Base-by-base conservation (phyloP, 2,329 filamentous ascomycete species). In the Orbilia javanica region DNA sequence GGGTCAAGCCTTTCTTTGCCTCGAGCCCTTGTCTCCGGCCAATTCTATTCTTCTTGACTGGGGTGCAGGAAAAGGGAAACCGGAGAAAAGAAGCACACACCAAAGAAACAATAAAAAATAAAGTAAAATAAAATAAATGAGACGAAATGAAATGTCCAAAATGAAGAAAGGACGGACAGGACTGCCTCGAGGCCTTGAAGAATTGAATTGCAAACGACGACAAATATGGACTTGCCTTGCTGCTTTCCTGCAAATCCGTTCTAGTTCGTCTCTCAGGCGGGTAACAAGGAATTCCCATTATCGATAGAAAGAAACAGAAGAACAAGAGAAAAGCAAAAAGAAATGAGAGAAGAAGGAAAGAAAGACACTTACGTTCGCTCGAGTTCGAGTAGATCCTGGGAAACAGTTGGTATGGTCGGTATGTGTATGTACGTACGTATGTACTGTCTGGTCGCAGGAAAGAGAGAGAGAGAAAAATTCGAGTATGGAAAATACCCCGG, bases 201-300 rank as follows among this genome's bases (percentile, higher is more conserved):
- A 36, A 36, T 36, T 36, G 34, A 10, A 36, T 18, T 64, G 60
- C 60, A 64, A 64, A 64, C 60, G 39, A 64, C 34, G 4, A 60
- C 55, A 60, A 60, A 60, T 60, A 60, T 36, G 52, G 10, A 46
- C 42, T 18, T 36, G 13, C n/a, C 8, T 18, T 4, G 27, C 20
- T 27, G 8, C 22, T 52, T 22, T 29, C 25, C 11, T 10, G n/a
- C n/a, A n/a, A n/a, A n/a, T 34, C 15, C n/a, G 3, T 36, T 20
- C 15, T 57, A n/a, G n/a, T n/a, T n/a, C n/a, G n/a, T n/a, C n/a
- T 22, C 22, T 57, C 4, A 22, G 52, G 52, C 29, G 52, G 29
- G 52, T 36, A 36, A 20, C 3, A 20, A 42, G 20, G 55, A 60
- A 60, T 60, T 25, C 7, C 46, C 46, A 50, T 22, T 60, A 60